Evolutionary conservation across 1,139 yeast genomes (phyloP).

Genomic region (Saccharomyces uvarum): DNA sequence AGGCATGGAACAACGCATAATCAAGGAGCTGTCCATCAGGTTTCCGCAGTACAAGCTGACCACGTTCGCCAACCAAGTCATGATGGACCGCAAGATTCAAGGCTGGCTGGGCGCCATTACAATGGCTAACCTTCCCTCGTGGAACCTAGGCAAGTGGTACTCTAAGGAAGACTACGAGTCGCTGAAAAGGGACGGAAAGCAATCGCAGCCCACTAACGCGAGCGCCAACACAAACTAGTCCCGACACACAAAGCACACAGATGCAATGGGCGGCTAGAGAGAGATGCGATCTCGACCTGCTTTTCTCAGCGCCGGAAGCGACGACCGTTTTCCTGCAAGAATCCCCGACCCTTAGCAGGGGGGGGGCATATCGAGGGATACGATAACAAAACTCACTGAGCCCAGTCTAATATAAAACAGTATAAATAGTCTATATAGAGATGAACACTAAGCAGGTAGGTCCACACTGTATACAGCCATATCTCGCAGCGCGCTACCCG

Average conservation of each 20-base stretch:
- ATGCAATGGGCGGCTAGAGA: background rate
- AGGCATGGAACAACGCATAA: conserved; percentile 55
- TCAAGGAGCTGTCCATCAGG: conserved; percentile 40
- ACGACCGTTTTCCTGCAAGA: background rate
- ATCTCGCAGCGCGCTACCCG: background rate
- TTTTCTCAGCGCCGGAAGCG: background rate
- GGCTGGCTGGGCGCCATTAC: conserved; percentile 27
- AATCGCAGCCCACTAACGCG: background rate
- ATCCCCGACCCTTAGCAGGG: background rate
- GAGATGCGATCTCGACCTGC: background rate
- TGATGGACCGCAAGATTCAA: conserved; percentile 26
- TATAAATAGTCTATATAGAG: background rate
- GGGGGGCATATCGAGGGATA: background rate
- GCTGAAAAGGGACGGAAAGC: conserved; percentile 1
- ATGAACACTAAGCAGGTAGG: background rate
- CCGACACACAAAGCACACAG: background rate
- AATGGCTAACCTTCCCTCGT: conserved; percentile 25
- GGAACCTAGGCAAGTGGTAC: conserved; percentile 29
- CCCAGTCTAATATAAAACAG: background rate
- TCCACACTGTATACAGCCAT: background rate
- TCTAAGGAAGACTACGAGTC: conserved; percentile 18
- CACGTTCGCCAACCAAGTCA: conserved; percentile 28
- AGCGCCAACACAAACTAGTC: background rate
- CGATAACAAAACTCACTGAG: background rate
- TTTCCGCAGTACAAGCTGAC: conserved; percentile 31